Conservation (phyloP, 257 asterid genomes). For the Petunia axillaris region DNA sequence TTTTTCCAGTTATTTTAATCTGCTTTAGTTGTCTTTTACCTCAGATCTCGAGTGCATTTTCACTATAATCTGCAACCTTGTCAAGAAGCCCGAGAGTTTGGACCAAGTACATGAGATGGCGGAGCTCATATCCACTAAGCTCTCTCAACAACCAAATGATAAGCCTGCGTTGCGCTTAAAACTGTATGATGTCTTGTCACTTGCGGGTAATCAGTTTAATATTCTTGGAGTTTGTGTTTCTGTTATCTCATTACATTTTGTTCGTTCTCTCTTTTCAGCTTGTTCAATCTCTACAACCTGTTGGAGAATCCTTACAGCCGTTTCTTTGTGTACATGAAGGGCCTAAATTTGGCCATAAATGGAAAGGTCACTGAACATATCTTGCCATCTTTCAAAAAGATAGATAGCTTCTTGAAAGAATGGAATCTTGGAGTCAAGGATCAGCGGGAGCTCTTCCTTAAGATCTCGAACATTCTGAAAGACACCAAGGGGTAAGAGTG, state of each 20-base stretch:
- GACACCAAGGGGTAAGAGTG: conserved; percentile 68
- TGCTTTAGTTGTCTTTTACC: conserved; percentile 20
- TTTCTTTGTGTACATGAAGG: conserved; percentile 78
- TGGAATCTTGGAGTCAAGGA: conserved; percentile 79
- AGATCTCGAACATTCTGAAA: conserved; percentile 62
- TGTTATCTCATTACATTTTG: conserved; percentile 26
- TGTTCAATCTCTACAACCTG: conserved; percentile 86
- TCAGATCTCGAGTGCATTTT: conserved; percentile 84
- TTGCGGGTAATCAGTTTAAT: not conserved
- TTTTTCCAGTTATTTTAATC: not conserved
- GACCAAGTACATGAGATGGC: conserved; percentile 78
- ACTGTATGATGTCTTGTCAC: conserved; percentile 46
- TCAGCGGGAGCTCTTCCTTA: conserved; percentile 72
- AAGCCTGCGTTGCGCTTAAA: conserved; percentile 72
- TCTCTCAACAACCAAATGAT: conserved; percentile 69
- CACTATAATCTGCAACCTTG: conserved; percentile 82
- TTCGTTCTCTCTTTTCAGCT: conserved; percentile 41
- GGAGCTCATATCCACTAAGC: conserved; percentile 70
- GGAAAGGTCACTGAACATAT: conserved; percentile 75
- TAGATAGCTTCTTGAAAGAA: conserved; percentile 67
- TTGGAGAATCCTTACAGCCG: conserved; percentile 87
- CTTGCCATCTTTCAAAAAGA: conserved; percentile 70
- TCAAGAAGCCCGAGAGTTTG: conserved; percentile 67
- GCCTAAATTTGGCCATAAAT: conserved; percentile 68
- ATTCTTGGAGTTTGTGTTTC: not conserved